A percentile compares a stretch with the other conserved stretches of the same genome.
phyloP scores from a whole-genome alignment of 2,329 filamentous ascomycete genomes.

The Colletotrichum graminicola region DNA sequence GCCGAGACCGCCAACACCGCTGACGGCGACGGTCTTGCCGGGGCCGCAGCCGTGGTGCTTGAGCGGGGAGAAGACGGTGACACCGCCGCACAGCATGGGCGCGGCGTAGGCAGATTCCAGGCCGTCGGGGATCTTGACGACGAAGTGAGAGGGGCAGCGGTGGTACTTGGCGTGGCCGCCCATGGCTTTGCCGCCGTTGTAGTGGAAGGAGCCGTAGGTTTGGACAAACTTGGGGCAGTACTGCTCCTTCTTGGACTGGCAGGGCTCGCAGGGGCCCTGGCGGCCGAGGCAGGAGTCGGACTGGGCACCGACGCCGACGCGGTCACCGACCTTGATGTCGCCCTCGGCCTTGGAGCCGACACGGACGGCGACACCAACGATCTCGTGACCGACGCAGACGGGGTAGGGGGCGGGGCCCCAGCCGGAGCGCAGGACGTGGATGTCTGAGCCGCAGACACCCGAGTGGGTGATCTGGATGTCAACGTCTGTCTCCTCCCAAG shows the following conservation, averaged over 20 bases:
- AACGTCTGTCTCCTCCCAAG: slow-evolving; percentile 73
- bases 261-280: slow-evolving; percentile 52
- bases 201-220: slow-evolving; percentile 65
- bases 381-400: slow-evolving; percentile 52
- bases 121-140: slow-evolving; percentile 60
- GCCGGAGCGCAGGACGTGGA: slow-evolving; percentile 69
- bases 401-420: slow-evolving; percentile 53
- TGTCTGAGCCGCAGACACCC: slow-evolving; percentile 73
- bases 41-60: slow-evolving; percentile 73
- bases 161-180: slow-evolving; percentile 57
- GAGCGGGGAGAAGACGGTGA: slow-evolving; percentile 76
- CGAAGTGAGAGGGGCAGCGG: slow-evolving; percentile 59
- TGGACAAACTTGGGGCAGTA: slow-evolving; percentile 51
- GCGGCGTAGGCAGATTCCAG: slow-evolving; percentile 59
- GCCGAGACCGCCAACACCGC: slow-evolving; percentile 76
- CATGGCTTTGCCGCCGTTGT: slow-evolving; percentile 42
- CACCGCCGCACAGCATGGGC: slow-evolving; percentile 78
- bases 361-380: slow-evolving; percentile 59
- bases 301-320: slow-evolving; percentile 71
- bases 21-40: slow-evolving; percentile 74
- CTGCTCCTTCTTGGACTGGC: slow-evolving; percentile 56
- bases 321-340: slow-evolving; percentile 66
- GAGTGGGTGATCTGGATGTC: slow-evolving; percentile 76
- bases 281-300: slow-evolving; percentile 61
- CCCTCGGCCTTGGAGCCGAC: slow-evolving; percentile 59